Base-by-base conservation (phyloP, 352 stramenopile species). In the Peronosclerospora sorghi region DNA sequence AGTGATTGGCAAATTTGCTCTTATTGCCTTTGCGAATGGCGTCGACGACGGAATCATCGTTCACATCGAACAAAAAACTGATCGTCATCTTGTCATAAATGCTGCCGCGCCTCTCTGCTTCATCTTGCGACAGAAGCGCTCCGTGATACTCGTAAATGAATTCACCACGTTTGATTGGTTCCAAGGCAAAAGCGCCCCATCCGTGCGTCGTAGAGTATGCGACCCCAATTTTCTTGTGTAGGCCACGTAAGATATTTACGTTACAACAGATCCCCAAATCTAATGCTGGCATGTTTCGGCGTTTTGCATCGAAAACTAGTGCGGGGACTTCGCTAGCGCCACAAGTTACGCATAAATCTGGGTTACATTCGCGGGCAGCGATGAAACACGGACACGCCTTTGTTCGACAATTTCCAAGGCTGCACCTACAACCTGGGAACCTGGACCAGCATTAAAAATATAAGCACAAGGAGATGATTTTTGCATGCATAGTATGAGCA, bases 21-120 rank as follows among this genome's bases (percentile, higher is more conserved):
- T 97, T 96, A 71, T 97, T 97, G 17, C 93, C 91, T 40, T 89
- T 90, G 32, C 79, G 73, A 32, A 87, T 83, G 5, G 89, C 87
- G 62, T 97, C 92, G 20, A 98, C 62, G 23, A 89, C 72, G 9
- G 69, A 69, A 43, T 97, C 88, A 8, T 83, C 75, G 46, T 89
- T 91, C 17, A 92, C 52, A 49, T 96, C 84, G 55, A 97, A 97
- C 17, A 97, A 40, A 56, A 95, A 97, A 30, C 68, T 83, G 44
- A 83, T 79, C 1, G 79, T 79, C 51, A 81, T 71, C 55, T 82
- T 79, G 57, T 95, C 83, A 61, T 95, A 92, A 35, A 95, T 83
- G 21, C 46, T 73, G 20, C 84, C 85, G 30, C 73, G 72, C 0
- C 73, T 66, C 55, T 86, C 73, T 1, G 73, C 73, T 45, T 86